Conservation (phyloP, 179 eudicot species). For the Beta corolliflora region DNA sequence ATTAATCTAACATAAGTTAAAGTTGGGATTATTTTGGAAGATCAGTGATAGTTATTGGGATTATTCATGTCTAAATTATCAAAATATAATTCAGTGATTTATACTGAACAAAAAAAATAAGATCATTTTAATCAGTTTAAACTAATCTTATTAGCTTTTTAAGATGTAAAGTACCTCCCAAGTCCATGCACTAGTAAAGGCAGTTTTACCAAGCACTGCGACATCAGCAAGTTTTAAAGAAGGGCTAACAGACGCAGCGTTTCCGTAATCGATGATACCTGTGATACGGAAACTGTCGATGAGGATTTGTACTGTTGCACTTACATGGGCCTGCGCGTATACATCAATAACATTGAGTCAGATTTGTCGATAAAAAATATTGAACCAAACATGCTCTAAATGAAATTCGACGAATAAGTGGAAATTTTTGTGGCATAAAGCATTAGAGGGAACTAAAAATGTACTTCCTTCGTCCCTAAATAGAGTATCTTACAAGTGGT, state of each 20-base stretch:
- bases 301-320: conserved; percentile 11
- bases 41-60: too few species aligned
- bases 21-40: too few species aligned
- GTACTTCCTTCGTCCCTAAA: too few species aligned
- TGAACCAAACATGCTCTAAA: not conserved
- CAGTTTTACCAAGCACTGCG: not conserved
- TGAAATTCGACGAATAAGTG: not conserved
- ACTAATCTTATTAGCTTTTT: not conserved
- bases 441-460: not conserved
- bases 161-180: conserved; percentile 1
- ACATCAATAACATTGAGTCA: not conserved
- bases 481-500: not conserved
- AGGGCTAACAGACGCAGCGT: not conserved
- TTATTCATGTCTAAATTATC: too few species aligned
- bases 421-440: not conserved
- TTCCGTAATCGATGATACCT: conserved; percentile 14
- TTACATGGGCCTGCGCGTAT: not conserved
- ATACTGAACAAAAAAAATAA: too few species aligned
- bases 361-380: not conserved
- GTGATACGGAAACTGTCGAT: not conserved
- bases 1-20: too few species aligned
- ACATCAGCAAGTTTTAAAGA: not conserved
- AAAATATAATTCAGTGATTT: too few species aligned
- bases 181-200: not conserved
- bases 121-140: too few species aligned